Evolutionary conservation across 2,329 filamentous ascomycete genomes (phyloP), one percentile per base, ranked within the genome.

Genomic region (Penicillium sp.): DNA sequence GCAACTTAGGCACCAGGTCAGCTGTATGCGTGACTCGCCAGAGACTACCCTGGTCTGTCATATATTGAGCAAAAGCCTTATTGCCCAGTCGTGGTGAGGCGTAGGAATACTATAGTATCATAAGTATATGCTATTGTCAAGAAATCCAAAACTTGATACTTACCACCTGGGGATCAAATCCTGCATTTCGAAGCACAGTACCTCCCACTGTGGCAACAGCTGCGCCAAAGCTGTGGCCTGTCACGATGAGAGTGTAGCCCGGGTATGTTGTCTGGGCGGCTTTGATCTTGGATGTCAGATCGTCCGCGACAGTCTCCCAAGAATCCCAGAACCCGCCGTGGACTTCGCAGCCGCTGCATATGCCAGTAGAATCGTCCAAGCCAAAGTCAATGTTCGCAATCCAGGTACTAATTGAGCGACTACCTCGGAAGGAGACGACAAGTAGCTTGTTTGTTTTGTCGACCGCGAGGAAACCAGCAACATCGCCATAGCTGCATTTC

Each of bases 221-320:
- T 43, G 70, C 81, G 4, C 81, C 81, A 5, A 82, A 74, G 52
- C 75, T 79, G 62, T 83, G 81, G 0, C 81, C 81, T 0, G 78
- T 80, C 4, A 77, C 59, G 0, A 80, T 70, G 43, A 83, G 59
- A 28, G 67, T 71, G 65, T 76, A 81, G 22, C 57, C 64, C 0
- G 79, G 73, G 60, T 78, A 73, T 2, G 51, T 48, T 3, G 51
- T 22, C 6, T 55, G 36, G 11, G 69, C 69, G 9, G 61, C 60
- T 9, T 70, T 57, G 26, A 83, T 65, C 6, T 76, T 69, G 0
- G 65, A 56, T 6, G 77, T 62, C 2, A 83, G 69, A 2, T 65
- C 62, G 4, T 65, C 59, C 11, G 77, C 70, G 2, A 72, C 69
- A 0, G 62, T 50, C 16, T 63, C 50, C 80, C 80, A 83, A 26